Percentiles rank a stretch among this genome's conserved stretches.
phyloP scores from a whole-genome alignment of 176 grass and related monocot genomes.

The Alopecurus myosuroides region DNA sequence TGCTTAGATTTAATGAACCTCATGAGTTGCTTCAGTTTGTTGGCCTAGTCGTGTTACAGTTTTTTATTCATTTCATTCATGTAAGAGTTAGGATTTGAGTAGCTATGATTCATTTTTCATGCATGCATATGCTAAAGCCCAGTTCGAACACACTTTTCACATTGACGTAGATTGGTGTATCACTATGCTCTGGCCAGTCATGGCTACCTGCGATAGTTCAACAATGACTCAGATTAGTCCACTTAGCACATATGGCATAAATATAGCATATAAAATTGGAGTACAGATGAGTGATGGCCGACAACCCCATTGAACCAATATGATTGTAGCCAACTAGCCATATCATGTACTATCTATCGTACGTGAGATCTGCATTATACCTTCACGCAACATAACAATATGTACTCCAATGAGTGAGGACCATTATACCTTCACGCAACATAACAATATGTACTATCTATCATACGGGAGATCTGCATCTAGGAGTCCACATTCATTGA shows the following conservation, averaged over 20 bases:
- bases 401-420: neutral
- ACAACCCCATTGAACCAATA: neutral
- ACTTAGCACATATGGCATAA: neutral
- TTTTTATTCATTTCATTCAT: neutral
- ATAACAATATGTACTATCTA: neutral
- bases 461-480: neutral
- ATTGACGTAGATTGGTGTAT: neutral
- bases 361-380: neutral
- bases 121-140: neutral
- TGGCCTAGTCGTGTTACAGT: neutral
- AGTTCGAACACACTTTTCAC: neutral
- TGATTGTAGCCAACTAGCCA: too few relatives aligned
- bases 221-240: neutral
- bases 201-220: constrained; percentile 22
- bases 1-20: constrained; percentile 7
- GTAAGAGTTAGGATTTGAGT: neutral
- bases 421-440: neutral
- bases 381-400: too few relatives aligned
- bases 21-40: constrained; percentile 7
- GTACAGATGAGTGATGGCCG: neutral
- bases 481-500: neutral
- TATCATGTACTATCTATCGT: neutral
- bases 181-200: neutral
- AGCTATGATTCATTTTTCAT: neutral
- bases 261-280: neutral